Evolutionary conservation across 352 stramenopile species (phyloP), one percentile per base, ranked within the genome.

Genomic region (Ophiocytium majus): DNA sequence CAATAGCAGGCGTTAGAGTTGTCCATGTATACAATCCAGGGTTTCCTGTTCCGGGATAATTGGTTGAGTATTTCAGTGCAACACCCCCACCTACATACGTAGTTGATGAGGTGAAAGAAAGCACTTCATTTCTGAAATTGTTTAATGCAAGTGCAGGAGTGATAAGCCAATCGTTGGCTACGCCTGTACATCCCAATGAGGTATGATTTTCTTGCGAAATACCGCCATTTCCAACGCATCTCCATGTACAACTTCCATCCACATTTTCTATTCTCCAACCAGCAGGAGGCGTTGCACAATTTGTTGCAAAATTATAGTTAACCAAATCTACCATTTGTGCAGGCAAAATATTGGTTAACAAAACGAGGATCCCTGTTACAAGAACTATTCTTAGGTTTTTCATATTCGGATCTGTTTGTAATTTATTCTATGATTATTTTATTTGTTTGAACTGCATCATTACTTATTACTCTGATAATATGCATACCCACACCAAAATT

Each of bases 391-490:
- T 71, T 71, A 71, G 57, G 57, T 71, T 71, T 71, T 71, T 71
- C 57, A 71, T 71, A 71, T 71, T 71, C 57, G 57, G 57, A 71
- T 71, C 57, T 71, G 57, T 71, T 71, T 71, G 57, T 71, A 71
- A 71, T 71, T 71, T 71, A 71, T 71, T 71, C 57, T 71, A 71
- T 71, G 57, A 71, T 71, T 71, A 71, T 71, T 71, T 71, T 71
- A 71, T 71, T 71, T 71, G 57, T 71, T 71, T 71, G 57, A 71
- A 71, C 57, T 71, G 57, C 57, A 71, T 71, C 57, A 71, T 71
- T 71, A 71, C 57, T 71, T 71, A 71, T 71, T 71, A 71, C 57
- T 71, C 57, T 71, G 57, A 71, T 71, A 71, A 71, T 71, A 71
- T 71, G 57, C 57, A 71, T 71, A 71, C 57, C 57, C 57, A 71